Evolutionary conservation across 2,329 filamentous ascomycete genomes (phyloP).

Genomic region (Monilinia laxa): DNA sequence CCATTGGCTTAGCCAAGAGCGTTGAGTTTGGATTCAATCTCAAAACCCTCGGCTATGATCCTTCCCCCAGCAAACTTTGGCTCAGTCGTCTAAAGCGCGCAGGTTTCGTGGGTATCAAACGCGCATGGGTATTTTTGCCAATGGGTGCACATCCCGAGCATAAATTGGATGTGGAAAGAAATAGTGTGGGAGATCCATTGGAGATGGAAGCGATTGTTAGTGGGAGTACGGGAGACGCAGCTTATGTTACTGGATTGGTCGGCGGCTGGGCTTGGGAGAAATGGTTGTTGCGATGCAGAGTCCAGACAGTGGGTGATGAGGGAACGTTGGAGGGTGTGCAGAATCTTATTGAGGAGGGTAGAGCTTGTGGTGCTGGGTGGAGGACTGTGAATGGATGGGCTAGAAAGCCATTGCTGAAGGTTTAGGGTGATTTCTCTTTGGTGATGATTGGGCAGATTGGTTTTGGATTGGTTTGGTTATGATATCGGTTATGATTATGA

Average conservation of each 20-base stretch:
- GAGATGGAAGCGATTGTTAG: constrained; percentile 61
- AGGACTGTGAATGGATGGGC: constrained; percentile 63
- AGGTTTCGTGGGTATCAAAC: constrained; percentile 77
- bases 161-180: constrained; percentile 43
- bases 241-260: constrained; percentile 75
- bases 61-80: constrained; percentile 78
- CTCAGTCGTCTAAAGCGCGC: constrained; percentile 69
- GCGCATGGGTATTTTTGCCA: constrained; percentile 86
- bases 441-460: background rate
- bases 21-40: constrained; percentile 92
- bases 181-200: constrained; percentile 45
- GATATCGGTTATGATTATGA: constrained; percentile 6
- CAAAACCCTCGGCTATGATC: constrained; percentile 86
- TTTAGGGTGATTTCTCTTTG: constrained; percentile 8
- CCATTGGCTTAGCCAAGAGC: constrained; percentile 74
- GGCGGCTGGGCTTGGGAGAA: constrained; percentile 94
- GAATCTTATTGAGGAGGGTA: constrained; percentile 62
- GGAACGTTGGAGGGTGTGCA: constrained; percentile 61
- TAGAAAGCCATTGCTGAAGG: constrained; percentile 53
- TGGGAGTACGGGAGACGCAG: constrained; percentile 71
- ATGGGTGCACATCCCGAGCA: constrained; percentile 61
- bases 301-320: constrained; percentile 75
- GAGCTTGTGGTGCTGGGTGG: constrained; percentile 58
- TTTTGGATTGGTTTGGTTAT: background rate
- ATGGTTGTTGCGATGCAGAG: constrained; percentile 86